Evolutionary conservation across 208 protist species (phyloP).

Genomic region (Phytomonas francai): DNA sequence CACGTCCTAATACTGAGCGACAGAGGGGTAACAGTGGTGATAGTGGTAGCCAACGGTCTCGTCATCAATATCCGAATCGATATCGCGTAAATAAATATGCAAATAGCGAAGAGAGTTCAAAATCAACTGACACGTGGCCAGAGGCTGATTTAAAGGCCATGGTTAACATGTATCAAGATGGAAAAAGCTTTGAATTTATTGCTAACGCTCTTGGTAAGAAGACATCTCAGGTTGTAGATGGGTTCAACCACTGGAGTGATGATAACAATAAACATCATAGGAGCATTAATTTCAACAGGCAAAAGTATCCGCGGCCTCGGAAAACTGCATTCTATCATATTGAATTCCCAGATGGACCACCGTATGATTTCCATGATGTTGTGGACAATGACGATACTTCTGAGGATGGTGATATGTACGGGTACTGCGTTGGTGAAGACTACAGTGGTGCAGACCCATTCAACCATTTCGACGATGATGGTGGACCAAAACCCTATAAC

Average conservation of each 20-base stretch:
- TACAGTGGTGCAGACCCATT: slow-evolving; percentile 11
- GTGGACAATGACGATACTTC: slow-evolving; percentile 23
- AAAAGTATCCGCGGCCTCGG: slow-evolving; percentile 6
- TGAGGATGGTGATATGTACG: slow-evolving; percentile 31
- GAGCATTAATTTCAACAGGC: slow-evolving; percentile 3
- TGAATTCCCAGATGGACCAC: slow-evolving; percentile 60
- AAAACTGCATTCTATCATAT: slow-evolving; percentile 48
- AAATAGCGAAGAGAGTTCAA: slow-evolving; percentile 9
- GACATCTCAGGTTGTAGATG: slow-evolving; percentile 43
- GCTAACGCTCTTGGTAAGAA: slow-evolving; percentile 76
- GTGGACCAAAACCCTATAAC: slow-evolving; percentile 35
- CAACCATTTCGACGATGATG: slow-evolving; percentile 23
- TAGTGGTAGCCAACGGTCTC: slow-evolving; percentile 7
- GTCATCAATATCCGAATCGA: slow-evolving; percentile 4
- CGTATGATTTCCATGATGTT: slow-evolving; percentile 42
- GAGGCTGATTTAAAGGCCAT: slow-evolving; percentile 68
- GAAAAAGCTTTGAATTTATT: slow-evolving; percentile 90
- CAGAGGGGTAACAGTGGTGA: slow-evolving; percentile 9
- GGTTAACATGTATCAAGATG: slow-evolving; percentile 88
- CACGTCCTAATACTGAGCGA: neutral
- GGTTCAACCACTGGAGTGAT: slow-evolving; percentile 82
- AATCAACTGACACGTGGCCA: slow-evolving; percentile 59
- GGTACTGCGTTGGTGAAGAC: slow-evolving; percentile 32
- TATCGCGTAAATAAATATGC: slow-evolving; percentile 1
- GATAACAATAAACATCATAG: slow-evolving; percentile 33